Percentiles rank a stretch among this genome's conserved stretches.
Conservation (phyloP, 2,329 filamentous ascomycete species). For the Xylariaceae sp. region DNA sequence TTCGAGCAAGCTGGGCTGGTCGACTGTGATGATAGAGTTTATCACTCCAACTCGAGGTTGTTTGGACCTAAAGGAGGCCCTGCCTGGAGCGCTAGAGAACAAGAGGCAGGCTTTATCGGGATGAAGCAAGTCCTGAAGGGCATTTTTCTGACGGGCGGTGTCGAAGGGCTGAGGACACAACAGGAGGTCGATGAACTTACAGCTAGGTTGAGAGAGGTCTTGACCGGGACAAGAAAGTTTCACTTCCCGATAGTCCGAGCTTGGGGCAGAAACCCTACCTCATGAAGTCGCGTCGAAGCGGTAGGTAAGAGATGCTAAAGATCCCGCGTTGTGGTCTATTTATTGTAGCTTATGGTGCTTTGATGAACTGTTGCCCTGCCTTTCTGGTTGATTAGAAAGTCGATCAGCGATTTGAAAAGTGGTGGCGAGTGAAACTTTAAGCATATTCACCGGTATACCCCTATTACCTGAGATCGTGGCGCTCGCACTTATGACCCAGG, state of each 20-base stretch:
- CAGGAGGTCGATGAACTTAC: conserved; percentile 4
- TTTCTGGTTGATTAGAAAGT: too few relatives aligned
- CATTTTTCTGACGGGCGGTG: conserved; percentile 8
- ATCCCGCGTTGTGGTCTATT: too few relatives aligned
- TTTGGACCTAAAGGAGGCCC: conserved; percentile 8
- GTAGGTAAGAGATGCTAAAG: neutral
- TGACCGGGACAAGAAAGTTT: conserved; percentile 8
- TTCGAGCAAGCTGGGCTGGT: conserved; percentile 6
- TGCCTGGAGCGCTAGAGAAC: conserved; percentile 6
- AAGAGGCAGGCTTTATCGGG: neutral
- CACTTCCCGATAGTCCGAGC: conserved; percentile 4
- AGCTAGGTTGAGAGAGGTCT: neutral
- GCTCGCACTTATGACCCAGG: too few relatives aligned
- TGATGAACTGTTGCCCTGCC: too few relatives aligned
- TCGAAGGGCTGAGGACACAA: conserved; percentile 17
- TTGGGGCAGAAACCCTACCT: conserved; percentile 6
- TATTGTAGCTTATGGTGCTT: too few relatives aligned
- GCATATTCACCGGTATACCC: too few relatives aligned
- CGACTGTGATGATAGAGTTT: conserved; percentile 3
- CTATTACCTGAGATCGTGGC: too few relatives aligned
- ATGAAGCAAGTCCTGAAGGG: conserved; percentile 3
- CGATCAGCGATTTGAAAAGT: too few relatives aligned
- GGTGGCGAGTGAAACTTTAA: too few relatives aligned
- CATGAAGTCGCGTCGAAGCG: neutral
- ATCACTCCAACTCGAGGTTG: neutral